phyloP scores from a whole-genome alignment of 495 filamentous ascomycete genomes.

The Chaetomium cochliodes region DNA sequence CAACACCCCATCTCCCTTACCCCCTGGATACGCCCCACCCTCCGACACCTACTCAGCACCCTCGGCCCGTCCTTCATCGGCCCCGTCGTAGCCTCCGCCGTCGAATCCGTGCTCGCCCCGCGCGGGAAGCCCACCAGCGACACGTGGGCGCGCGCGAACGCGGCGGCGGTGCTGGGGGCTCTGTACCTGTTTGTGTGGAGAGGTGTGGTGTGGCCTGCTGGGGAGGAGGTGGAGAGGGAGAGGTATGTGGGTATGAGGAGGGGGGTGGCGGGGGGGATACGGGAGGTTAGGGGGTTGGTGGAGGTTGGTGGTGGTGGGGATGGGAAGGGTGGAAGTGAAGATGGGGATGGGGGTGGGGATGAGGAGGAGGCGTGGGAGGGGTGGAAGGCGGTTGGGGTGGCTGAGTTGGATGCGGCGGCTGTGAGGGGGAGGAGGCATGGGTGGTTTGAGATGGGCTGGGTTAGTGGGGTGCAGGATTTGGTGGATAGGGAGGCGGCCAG shows the following conservation, averaged over 20 bases:
- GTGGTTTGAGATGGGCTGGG: constrained; percentile 73
- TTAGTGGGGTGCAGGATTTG: constrained; percentile 46
- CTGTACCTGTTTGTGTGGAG: constrained; percentile 63
- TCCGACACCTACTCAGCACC: constrained; percentile 59
- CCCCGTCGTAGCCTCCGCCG: constrained; percentile 44
- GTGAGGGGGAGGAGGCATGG: constrained; percentile 53
- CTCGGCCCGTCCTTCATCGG: constrained; percentile 40
- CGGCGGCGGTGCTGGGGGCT: constrained; percentile 60
- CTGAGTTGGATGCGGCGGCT: constrained; percentile 61
- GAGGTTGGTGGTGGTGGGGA: constrained; percentile 27
- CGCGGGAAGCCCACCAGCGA: constrained; percentile 42
- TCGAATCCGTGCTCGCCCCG: constrained; percentile 44
- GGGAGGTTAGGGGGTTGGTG: constrained; percentile 37
- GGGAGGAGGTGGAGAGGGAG: constrained; percentile 39
- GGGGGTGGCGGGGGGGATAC: constrained; percentile 41
- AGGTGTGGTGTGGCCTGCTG: constrained; percentile 37
- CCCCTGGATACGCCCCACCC: constrained; percentile 63
- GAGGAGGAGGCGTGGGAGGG: constrained; percentile 48
- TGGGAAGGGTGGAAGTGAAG: neutral
- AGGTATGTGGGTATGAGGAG: constrained; percentile 43
- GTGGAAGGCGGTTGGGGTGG: constrained; percentile 42
- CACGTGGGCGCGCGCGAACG: constrained; percentile 53
- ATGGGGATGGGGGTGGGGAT: constrained; percentile 27
- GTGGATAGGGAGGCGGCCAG: constrained; percentile 32
- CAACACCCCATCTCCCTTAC: constrained; percentile 53